A percentile compares a stretch with the other conserved stretches of the same genome.
phyloP scores from a whole-genome alignment of 352 stramenopile species.

The Pythium periplocum region DNA sequence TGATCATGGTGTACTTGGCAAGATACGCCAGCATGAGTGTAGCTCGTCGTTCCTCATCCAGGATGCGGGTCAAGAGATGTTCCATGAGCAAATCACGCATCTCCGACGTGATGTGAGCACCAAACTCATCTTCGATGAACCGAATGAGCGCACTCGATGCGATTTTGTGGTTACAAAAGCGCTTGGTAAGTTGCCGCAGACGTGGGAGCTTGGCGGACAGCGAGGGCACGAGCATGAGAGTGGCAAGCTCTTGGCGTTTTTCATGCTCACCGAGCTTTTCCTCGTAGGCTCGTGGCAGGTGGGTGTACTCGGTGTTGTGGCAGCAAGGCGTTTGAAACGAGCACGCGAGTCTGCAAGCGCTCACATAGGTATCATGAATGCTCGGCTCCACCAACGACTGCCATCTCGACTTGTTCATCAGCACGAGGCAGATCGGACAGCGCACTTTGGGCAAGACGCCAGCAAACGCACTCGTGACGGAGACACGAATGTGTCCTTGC shows the following conservation, averaged over 20 bases:
- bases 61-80: conserved; percentile 16
- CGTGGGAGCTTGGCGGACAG: background rate
- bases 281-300: conserved; percentile 10
- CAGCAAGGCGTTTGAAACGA: conserved; percentile 22
- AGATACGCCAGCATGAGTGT: conserved; percentile 33
- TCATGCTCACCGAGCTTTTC: background rate
- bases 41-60: conserved; percentile 37
- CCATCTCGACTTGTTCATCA: conserved; percentile 19
- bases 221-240: background rate
- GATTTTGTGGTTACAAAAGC: background rate
- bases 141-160: background rate
- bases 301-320: conserved; percentile 17
- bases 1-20: conserved; percentile 19
- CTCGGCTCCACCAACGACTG: background rate
- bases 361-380: conserved; percentile 4
- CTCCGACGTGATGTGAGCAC: background rate
- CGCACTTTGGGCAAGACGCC: conserved; percentile 17
- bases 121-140: background rate
- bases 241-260: background rate
- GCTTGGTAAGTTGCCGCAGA: background rate
- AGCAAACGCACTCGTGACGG: conserved; percentile 6
- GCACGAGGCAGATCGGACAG: conserved; percentile 21
- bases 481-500: conserved; percentile 11
- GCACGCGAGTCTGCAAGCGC: conserved; percentile 11
- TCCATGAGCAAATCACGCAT: conserved; percentile 14